A percentile compares a stretch with the other conserved stretches of the same genome.
These are phyloP conservation scores for Aspergillus pseudoviridinutans DNA, from an alignment of 2,329 filamentous ascomycete genomes.

Conservation along the genomic window DNA sequence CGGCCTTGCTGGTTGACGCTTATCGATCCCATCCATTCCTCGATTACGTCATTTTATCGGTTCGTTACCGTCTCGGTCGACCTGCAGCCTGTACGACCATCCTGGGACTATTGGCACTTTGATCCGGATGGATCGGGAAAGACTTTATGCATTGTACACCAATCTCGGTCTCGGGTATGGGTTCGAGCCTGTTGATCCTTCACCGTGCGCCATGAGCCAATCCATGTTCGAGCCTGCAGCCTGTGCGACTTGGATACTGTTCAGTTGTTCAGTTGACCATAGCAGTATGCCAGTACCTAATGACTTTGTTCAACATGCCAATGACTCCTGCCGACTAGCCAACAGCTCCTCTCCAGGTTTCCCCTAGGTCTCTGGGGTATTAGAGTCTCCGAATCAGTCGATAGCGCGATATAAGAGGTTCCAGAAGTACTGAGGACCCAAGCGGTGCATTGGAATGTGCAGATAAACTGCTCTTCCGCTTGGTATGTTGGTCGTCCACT, in stretches of 20 bases:
- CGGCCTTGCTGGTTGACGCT: not conserved
- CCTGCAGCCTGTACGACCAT: not conserved
- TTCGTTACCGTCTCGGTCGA: not conserved
- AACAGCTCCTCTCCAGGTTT: no score
- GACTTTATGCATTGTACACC: not conserved
- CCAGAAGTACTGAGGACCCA: not conserved
- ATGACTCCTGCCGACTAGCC: no score
- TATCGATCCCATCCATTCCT: conserved; percentile 6
- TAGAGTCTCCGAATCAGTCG: not conserved
- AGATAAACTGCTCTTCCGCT: not conserved
- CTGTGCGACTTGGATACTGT: not conserved
- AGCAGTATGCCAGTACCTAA: not conserved
- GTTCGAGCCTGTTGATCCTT: not conserved
- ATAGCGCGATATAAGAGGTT: not conserved
- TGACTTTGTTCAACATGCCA: no score
- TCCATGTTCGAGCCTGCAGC: not conserved
- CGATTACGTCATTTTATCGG: conserved; percentile 18
- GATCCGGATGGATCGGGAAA: not conserved
- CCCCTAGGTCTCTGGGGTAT: no score
- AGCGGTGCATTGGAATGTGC: not conserved
- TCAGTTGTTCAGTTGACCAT: not conserved
- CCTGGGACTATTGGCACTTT: not conserved
- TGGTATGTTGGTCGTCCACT: not conserved
- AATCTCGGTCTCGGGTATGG: not conserved
- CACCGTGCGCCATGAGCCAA: not conserved